A percentile compares a stretch with the other conserved stretches of the same genome.
These are phyloP conservation scores for Castanea mollissima DNA, from an alignment of 306 rosid genomes.

Conservation along the genomic window DNA sequence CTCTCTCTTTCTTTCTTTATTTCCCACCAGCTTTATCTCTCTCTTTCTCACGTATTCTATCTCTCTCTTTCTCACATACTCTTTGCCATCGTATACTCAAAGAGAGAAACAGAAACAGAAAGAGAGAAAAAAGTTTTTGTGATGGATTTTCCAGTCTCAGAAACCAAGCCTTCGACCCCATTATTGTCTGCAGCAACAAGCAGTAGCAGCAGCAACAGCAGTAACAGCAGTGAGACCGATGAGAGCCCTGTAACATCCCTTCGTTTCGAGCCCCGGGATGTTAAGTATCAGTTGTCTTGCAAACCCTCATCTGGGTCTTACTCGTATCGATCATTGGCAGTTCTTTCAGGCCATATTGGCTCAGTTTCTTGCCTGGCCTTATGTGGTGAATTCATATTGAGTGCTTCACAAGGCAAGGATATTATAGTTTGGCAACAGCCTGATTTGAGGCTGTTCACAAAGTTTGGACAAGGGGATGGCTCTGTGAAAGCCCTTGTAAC, in stretches of 20 bases:
- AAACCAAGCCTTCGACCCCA: conserved; percentile 38
- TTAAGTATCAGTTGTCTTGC: conserved; percentile 9
- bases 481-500: conserved; percentile 76
- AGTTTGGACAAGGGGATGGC: conserved; percentile 90
- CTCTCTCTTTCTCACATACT: background rate
- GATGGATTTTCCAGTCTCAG: conserved; percentile 26
- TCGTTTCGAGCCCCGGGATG: conserved; percentile 26
- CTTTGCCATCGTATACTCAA: background rate
- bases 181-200: conserved; percentile 36
- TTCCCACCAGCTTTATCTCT: background rate
- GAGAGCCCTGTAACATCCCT: conserved; percentile 42
- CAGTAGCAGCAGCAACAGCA: conserved; percentile 12
- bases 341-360: conserved; percentile 75
- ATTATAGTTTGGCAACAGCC: conserved; percentile 94
- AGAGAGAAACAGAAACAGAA: background rate
- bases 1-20: background rate
- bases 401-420: conserved; percentile 86
- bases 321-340: conserved; percentile 57
- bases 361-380: conserved; percentile 79
- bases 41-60: background rate
- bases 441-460: conserved; percentile 58
- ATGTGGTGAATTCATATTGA: conserved; percentile 87
- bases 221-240: conserved; percentile 36
- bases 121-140: background rate
- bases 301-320: conserved; percentile 32